Percentiles rank a stretch among this genome's conserved stretches.
Conservation (phyloP, 306 rosid genomes). For the Castanopsis chinensis region DNA sequence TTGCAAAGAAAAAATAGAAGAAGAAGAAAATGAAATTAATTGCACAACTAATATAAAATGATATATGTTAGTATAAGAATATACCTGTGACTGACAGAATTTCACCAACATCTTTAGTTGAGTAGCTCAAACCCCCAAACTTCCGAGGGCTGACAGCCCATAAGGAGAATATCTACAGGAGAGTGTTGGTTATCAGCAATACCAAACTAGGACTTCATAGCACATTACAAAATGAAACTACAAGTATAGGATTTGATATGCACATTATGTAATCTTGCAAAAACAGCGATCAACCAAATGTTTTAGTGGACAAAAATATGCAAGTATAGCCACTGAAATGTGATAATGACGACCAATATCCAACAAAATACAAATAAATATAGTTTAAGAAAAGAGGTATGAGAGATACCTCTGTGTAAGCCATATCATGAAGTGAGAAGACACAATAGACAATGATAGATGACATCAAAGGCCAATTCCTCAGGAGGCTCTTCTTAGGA, state of each 20-base stretch:
- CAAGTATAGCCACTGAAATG: neutral
- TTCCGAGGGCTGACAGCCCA: constrained; percentile 54
- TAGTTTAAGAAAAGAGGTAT: neutral
- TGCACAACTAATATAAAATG: neutral
- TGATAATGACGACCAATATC: neutral
- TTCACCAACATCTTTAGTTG: constrained; percentile 44
- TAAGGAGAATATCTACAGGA: constrained; percentile 47
- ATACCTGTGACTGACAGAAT: constrained; percentile 48
- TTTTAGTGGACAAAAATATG: neutral
- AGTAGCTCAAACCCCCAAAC: constrained; percentile 43
- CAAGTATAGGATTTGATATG: too few species aligned
- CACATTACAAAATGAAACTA: too few species aligned
- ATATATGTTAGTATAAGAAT: neutral
- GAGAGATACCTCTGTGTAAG: constrained; percentile 71
- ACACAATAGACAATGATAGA: constrained; percentile 56
- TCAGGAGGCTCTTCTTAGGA: constrained; percentile 49
- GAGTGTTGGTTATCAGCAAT: neutral
- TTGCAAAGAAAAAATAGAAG: too few species aligned
- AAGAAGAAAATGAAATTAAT: too few species aligned
- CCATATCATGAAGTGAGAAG: constrained; percentile 78
- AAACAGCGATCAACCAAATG: neutral
- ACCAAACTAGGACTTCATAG: neutral
- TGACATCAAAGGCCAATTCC: constrained; percentile 92
- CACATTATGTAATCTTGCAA: neutral
- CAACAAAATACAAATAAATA: neutral